A percentile compares a stretch with the other conserved stretches of the same genome.
Evolutionary conservation across 306 rosid species (phyloP).

Genomic region (Notholithocarpus densiflorus): DNA sequence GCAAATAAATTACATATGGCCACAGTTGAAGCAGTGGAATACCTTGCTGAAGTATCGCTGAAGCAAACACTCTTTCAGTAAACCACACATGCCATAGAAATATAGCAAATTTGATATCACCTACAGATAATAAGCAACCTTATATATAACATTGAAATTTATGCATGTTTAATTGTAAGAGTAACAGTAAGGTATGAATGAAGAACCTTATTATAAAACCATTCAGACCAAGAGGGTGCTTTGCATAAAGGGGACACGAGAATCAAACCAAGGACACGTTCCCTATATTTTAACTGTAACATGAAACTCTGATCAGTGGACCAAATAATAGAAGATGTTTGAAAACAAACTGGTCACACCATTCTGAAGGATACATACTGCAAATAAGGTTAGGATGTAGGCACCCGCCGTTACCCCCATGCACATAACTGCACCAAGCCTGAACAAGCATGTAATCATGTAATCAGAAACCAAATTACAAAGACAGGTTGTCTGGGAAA

Average conservation of each 20-base stretch:
- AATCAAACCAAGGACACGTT: slow-evolving; percentile 87
- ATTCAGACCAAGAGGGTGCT: slow-evolving; percentile 89
- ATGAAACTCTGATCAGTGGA: slow-evolving; percentile 15
- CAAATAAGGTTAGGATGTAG: slow-evolving; percentile 73
- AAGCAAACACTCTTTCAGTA: slow-evolving; percentile 81
- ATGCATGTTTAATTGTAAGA: slow-evolving; percentile 2
- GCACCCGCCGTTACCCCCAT: slow-evolving; percentile 98
- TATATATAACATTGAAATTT: slow-evolving; percentile 10
- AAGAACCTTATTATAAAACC: slow-evolving; percentile 86
- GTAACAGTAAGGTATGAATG: slow-evolving; percentile 1
- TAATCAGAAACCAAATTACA: slow-evolving; percentile 21
- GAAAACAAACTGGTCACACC: background rate
- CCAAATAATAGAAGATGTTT: background rate
- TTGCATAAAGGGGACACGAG: slow-evolving; percentile 91
- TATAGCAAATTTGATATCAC: slow-evolving; percentile 76
- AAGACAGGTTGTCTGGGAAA: slow-evolving; percentile 15
- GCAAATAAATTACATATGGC: background rate
- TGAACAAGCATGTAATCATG: slow-evolving; percentile 33
- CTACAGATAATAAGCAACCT: slow-evolving; percentile 38
- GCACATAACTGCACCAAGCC: slow-evolving; percentile 97
- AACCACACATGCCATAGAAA: slow-evolving; percentile 80
- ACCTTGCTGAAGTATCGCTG: slow-evolving; percentile 97
- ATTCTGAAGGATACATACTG: slow-evolving; percentile 52
- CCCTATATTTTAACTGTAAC: slow-evolving; percentile 74
- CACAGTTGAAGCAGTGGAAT: slow-evolving; percentile 15